Base-by-base conservation (phyloP, 495 filamentous ascomycete genomes). In the Penicillium cinerascens region DNA sequence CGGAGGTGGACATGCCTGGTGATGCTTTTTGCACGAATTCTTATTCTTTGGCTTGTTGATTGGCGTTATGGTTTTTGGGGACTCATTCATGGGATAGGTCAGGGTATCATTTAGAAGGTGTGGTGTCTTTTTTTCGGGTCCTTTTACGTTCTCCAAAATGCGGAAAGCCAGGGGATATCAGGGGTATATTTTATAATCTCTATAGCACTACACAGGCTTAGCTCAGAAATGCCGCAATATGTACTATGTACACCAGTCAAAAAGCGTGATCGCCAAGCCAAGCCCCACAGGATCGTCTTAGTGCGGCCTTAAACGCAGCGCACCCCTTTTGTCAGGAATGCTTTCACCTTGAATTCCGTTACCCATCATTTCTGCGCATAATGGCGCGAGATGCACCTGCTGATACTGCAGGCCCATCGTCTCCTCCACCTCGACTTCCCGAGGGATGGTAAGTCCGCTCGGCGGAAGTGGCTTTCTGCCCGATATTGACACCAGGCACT, bases 351-450 rank as follows among this genome's bases (percentile, higher is more conserved):
- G 18, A 21, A 8, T 45, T 5, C 21, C 43, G 27, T 20, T 21
- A n/a, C 21, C 48, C 18, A 29, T 47, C 18, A 26, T 33, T n/a
- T 50, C 17, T 25, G 15, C 36, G 42, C 45, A 58, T 9, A 49
- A 71, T 69, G 64, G 49, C 63, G 26, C 51, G 64, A 41, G 61
- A 65, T 49, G 70, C 75, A 51, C 81, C 79, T 52, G 82, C 83
- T 36, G 80, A 82, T 61, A 81, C 81, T 62, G 82, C 82, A 65
- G 87, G 87, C 47, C 87, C 87, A 49, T 86, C 83, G 21, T 85
- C 80, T 55, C 80, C 83, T 49, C 87, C 86, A 47, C 87, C 87
- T 26, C 78, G 72, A 44, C 76, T 89, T 20, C 86, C 87, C 15
- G 72, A 82, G n/a, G 87, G 87, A 55, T 90, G 87, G 87, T 79